Percentiles rank a stretch among this genome's conserved stretches.
Conservation (phyloP, 2,329 filamentous ascomycete genomes). For the Hymenoscyphus occultus region DNA sequence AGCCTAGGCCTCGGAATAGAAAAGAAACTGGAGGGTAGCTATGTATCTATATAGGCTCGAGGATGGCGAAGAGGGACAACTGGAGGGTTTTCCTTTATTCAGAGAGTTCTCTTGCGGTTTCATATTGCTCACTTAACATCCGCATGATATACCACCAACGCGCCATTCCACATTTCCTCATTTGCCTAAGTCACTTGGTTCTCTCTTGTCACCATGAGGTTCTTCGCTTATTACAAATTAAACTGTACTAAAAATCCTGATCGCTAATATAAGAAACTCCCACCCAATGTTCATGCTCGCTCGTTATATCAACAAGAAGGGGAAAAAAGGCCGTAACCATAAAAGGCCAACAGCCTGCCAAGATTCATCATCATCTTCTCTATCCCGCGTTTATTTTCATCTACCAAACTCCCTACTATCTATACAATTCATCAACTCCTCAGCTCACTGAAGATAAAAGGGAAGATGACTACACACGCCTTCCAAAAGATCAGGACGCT, state of each 20-base stretch:
- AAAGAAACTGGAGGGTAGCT: no score
- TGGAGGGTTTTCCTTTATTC: no score
- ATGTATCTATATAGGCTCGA: no score
- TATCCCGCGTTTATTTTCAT: background rate
- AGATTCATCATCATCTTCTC: background rate
- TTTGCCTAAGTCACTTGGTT: no score
- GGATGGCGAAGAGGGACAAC: no score
- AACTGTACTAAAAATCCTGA: background rate
- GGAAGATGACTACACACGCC: constrained; percentile 77
- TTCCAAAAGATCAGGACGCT: constrained; percentile 72
- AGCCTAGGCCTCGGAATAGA: no score
- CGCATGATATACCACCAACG: no score
- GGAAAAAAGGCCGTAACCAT: background rate
- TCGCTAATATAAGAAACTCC: background rate
- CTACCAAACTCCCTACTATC: background rate
- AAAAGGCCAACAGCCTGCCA: background rate
- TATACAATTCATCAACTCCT: constrained; percentile 23
- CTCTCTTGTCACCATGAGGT: no score
- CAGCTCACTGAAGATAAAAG: constrained; percentile 72
- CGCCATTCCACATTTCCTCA: no score
- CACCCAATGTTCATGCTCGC: background rate
- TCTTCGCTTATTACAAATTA: background rate
- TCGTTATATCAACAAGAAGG: constrained; percentile 1
- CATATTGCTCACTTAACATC: no score
- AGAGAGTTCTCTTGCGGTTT: no score